phyloP scores from a whole-genome alignment of 2,329 filamentous ascomycete species.

The Exophiala mesophila region DNA sequence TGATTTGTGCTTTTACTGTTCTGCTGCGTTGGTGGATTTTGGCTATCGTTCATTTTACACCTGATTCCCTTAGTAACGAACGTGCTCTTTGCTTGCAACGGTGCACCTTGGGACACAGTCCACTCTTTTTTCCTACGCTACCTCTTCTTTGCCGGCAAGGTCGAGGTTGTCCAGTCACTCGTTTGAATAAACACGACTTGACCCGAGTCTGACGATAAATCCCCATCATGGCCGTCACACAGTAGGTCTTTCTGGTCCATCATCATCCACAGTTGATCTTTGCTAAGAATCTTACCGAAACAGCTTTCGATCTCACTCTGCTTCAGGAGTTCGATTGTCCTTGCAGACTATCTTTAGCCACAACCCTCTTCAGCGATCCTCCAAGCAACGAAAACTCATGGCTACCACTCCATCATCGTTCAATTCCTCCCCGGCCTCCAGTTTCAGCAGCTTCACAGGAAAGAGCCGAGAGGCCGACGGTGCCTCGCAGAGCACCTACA shows the following conservation, averaged over 20 bases:
- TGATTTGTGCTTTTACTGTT: slow-evolving; percentile 5
- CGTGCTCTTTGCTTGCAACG: background rate
- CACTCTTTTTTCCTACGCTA: slow-evolving; percentile 1
- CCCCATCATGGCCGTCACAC: slow-evolving; percentile 20
- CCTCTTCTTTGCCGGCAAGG: slow-evolving; percentile 8
- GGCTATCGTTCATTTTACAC: too few relatives aligned
- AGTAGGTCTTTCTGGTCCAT: slow-evolving; percentile 23
- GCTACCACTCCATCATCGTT: slow-evolving; percentile 19
- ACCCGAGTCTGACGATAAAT: too few relatives aligned
- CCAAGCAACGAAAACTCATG: slow-evolving; percentile 12
- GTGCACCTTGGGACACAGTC: background rate
- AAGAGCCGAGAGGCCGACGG: slow-evolving; percentile 28
- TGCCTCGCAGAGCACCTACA: slow-evolving; percentile 26
- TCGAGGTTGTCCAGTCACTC: slow-evolving; percentile 5
- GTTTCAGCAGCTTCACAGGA: slow-evolving; percentile 30
- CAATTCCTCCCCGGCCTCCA: slow-evolving; percentile 27
- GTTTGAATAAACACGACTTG: background rate
- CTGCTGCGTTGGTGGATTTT: too few relatives aligned
- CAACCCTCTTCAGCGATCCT: slow-evolving; percentile 12
- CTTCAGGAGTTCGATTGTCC: slow-evolving; percentile 18
- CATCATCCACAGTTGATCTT: too few relatives aligned
- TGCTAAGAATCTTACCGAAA: slow-evolving; percentile 17
- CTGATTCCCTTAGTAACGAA: too few relatives aligned
- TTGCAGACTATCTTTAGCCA: slow-evolving; percentile 22
- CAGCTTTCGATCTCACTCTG: slow-evolving; percentile 15